Percentiles rank a stretch among this genome's conserved stretches.
phyloP scores from a whole-genome alignment of 2,329 filamentous ascomycete species.

The Fusarium citri region DNA sequence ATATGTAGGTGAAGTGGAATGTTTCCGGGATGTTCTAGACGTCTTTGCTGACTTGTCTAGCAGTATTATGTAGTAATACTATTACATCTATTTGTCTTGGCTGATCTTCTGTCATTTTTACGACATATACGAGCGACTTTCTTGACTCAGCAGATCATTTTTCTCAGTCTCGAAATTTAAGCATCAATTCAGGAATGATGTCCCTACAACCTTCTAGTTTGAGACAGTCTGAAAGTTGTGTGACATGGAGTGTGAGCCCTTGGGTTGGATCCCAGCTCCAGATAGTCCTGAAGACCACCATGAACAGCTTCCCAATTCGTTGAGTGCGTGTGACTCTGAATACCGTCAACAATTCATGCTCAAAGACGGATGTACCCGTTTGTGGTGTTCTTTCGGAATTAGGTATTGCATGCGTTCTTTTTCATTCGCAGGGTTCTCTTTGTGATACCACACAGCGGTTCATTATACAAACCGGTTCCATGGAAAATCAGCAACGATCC shows the following conservation, averaged over 20 bases:
- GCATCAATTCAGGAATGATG: background rate
- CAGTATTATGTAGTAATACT: constrained; percentile 15
- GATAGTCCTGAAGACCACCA: background rate
- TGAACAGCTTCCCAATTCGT: background rate
- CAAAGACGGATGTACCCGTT: background rate
- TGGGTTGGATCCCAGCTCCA: background rate
- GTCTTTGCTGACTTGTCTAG: background rate
- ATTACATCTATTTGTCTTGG: background rate
- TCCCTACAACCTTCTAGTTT: background rate
- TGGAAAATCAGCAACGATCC: background rate
- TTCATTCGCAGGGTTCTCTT: background rate
- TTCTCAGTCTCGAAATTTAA: background rate
- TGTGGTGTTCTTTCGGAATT: background rate
- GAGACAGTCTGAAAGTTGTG: background rate
- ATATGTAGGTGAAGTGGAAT: background rate
- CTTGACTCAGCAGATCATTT: background rate
- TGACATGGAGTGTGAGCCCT: no score
- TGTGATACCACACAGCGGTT: background rate
- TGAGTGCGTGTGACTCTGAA: background rate
- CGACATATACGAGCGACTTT: background rate
- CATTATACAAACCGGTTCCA: background rate
- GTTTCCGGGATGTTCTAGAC: accelerated
- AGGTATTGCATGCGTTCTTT: background rate
- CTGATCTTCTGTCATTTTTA: background rate
- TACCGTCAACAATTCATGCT: background rate